Percentiles rank a stretch among this genome's conserved stretches.
These are phyloP conservation scores for Gossypium lobatum DNA, from an alignment of 441 rosid species.

Conservation along the genomic window DNA sequence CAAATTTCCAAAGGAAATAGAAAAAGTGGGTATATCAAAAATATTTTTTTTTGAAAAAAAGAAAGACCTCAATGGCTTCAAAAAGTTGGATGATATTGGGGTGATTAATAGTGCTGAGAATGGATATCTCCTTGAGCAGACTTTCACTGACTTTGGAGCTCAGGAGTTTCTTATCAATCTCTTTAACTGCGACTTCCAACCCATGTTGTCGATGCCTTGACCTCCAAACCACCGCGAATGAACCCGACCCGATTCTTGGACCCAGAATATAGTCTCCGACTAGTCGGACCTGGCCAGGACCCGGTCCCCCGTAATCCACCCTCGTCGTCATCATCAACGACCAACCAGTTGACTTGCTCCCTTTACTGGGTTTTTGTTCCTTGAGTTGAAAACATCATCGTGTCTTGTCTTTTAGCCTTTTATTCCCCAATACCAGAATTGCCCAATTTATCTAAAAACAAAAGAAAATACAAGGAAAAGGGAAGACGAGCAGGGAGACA, in stretches of 20 bases:
- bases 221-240: conserved; percentile 72
- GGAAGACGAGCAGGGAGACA: background rate
- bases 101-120: conserved; percentile 70
- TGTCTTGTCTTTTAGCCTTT: background rate
- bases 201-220: conserved; percentile 50
- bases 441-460: background rate
- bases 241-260: conserved; percentile 62
- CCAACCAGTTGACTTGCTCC: background rate
- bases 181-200: conserved; percentile 61
- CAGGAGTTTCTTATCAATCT: conserved; percentile 63
- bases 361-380: background rate
- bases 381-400: background rate
- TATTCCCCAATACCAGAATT: background rate
- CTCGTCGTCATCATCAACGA: conserved; percentile 20
- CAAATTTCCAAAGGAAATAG: background rate
- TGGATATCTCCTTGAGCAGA: conserved; percentile 67
- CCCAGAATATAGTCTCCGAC: conserved; percentile 72
- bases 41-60: background rate
- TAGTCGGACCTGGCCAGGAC: conserved; percentile 23
- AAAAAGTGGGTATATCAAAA: background rate
- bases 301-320: conserved; percentile 34
- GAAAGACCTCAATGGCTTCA: conserved; percentile 53
- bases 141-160: conserved; percentile 60
- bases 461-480: background rate
- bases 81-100: conserved; percentile 70